Conservation (phyloP, 352 stramenopile species). For the Phytophthora lateralis region DNA sequence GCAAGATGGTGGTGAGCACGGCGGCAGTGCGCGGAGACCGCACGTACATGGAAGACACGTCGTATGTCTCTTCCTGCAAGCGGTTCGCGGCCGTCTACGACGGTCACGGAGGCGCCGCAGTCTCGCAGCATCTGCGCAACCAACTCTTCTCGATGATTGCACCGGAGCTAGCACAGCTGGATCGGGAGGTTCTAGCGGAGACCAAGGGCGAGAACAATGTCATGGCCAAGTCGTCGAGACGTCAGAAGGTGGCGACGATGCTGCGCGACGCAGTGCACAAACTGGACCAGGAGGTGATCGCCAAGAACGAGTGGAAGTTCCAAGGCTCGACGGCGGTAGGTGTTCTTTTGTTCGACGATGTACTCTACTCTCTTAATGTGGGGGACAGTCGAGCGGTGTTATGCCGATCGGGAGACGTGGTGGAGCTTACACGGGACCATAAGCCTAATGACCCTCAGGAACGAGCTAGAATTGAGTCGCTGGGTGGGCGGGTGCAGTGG, state of each 20-base stretch:
- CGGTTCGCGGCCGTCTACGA: slow-evolving; percentile 86
- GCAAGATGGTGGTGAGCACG: slow-evolving; percentile 61
- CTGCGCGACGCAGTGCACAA: slow-evolving; percentile 53
- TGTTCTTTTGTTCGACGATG: slow-evolving; percentile 77
- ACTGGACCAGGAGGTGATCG: slow-evolving; percentile 65
- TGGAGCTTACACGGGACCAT: slow-evolving; percentile 88
- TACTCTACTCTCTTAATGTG: slow-evolving; percentile 91
- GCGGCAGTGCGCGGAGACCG: slow-evolving; percentile 77
- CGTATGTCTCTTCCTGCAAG: slow-evolving; percentile 80
- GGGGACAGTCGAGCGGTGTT: slow-evolving; percentile 95
- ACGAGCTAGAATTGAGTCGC: slow-evolving; percentile 70
- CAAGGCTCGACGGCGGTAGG: slow-evolving; percentile 80
- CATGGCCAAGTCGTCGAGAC: slow-evolving; percentile 30
- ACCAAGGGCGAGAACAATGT: slow-evolving; percentile 37
- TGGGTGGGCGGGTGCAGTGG: slow-evolving; percentile 90
- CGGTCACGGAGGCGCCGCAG: slow-evolving; percentile 73
- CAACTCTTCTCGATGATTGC: slow-evolving; percentile 63
- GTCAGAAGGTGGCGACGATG: slow-evolving; percentile 43
- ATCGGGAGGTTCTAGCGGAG: slow-evolving; percentile 53
- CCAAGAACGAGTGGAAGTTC: slow-evolving; percentile 76
- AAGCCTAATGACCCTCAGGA: slow-evolving; percentile 90
- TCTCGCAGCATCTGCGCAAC: slow-evolving; percentile 71
- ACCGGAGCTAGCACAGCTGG: slow-evolving; percentile 50
- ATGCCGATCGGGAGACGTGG: slow-evolving; percentile 71
- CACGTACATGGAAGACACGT: slow-evolving; percentile 85